These are phyloP conservation scores for Aureobasidium uvarum DNA, from an alignment of 2,329 filamentous ascomycete genomes.

Conservation along the genomic window DNA sequence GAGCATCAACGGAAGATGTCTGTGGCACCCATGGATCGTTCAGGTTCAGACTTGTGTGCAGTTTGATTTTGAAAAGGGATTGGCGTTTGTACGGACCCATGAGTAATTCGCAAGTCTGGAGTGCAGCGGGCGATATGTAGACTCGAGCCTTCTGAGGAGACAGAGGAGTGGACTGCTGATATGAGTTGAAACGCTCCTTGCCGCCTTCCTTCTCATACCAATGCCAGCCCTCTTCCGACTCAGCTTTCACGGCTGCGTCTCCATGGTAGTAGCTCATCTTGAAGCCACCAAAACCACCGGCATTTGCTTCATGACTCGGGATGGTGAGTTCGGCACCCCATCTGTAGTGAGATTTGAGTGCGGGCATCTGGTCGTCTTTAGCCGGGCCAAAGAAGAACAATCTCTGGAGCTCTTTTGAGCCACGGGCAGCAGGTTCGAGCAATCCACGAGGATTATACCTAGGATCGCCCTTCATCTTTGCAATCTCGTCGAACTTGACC, in stretches of 20 bases:
- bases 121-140: constrained; percentile 45
- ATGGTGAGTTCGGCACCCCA: constrained; percentile 55
- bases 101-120: constrained; percentile 45
- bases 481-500: constrained; percentile 10
- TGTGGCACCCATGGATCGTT: constrained; percentile 46
- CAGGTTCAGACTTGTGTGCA: constrained; percentile 47
- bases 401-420: constrained; percentile 46
- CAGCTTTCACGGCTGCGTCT: constrained; percentile 44
- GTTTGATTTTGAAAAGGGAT: constrained; percentile 44
- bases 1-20: constrained; percentile 11
- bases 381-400: constrained; percentile 53
- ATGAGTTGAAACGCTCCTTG: constrained; percentile 43
- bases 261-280: constrained; percentile 46
- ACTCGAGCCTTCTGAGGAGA: constrained; percentile 39
- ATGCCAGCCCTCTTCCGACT: constrained; percentile 50
- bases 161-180: constrained; percentile 44
- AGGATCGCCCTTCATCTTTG: constrained; percentile 24
- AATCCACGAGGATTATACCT: constrained; percentile 33
- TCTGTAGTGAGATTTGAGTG: constrained; percentile 50
- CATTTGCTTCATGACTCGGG: constrained; percentile 46
- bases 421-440: constrained; percentile 33
- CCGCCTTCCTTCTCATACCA: constrained; percentile 53
- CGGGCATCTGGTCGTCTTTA: constrained; percentile 49
- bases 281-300: constrained; percentile 41
- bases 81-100: constrained; percentile 52